Base-by-base conservation (phyloP, 176 grass and related monocot genomes). In the Chloris gayana region DNA sequence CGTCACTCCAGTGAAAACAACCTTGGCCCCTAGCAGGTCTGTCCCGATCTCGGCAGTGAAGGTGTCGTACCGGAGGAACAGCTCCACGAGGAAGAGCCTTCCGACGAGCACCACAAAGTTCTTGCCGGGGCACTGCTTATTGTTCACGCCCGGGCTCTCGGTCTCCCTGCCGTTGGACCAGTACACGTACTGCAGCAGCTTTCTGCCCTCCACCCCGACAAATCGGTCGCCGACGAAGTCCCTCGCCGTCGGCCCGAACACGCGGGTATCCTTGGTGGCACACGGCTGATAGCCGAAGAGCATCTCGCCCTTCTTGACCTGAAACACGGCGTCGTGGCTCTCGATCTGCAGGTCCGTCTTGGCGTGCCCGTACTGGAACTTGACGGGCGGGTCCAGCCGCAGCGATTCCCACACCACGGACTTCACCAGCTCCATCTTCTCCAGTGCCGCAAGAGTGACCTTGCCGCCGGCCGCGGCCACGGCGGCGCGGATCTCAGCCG, bases 61-160 rank as follows among this genome's bases (percentile, higher is more conserved):
- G 62, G 91, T 90, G 77, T 93, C 87, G 88, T 93, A 93, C 18
- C 88, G 91, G 59, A 90, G 87, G 82, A 93, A 93, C n/a, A 93
- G 71, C 70, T 90, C 87, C 59, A 87, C 87, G 33, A 93, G 60
- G 39, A 93, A 49, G 44, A 93, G 87, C 84, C 91, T 75, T 12
- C 85, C 88, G 12, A 93, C 91, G 80, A 93, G 84, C 60, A 85
- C 87, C 2, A 93, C 87, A 2, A 93, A 77, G 53, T 93, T 84
- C 77, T 93, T 93, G 18, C 88, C 91, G 22, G 91, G 78, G 72
- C 91, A 93, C 77, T 93, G 91, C 84, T 93, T 93, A 81, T 93
- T 87, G 39, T 24, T 30, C 2, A 88, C 67, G 54, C 59, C 70
- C n/a, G 88, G 88, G 67, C 2, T 85, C 73, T 85, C 91, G 3